Evolutionary conservation across 2,329 filamentous ascomycete species (phyloP).

Genomic region (Coleophoma crateriformis): DNA sequence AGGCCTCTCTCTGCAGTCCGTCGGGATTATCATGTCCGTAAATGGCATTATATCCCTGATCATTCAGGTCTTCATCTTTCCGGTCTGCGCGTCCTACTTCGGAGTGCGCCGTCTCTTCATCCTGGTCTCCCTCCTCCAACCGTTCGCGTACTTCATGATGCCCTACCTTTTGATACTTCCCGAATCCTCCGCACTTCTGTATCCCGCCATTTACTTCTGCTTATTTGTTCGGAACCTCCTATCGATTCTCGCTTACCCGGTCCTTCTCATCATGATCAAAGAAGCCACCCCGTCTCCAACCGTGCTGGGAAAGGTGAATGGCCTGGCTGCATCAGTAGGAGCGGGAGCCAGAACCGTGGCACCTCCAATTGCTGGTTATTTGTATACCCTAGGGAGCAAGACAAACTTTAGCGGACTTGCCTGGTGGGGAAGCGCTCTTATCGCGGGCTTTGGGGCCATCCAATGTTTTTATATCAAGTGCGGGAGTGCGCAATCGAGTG

Average conservation of each 20-base stretch:
- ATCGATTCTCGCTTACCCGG: constrained; percentile 57
- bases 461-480: constrained; percentile 46
- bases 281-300: constrained; percentile 52
- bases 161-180: constrained; percentile 53
- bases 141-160: constrained; percentile 54
- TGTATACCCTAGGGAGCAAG: constrained; percentile 55
- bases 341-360: constrained; percentile 64
- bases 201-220: constrained; percentile 48
- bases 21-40: constrained; percentile 56
- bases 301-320: constrained; percentile 60
- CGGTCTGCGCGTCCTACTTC: constrained; percentile 49
- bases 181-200: constrained; percentile 34
- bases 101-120: constrained; percentile 54
- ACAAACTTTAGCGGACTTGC: constrained; percentile 55
- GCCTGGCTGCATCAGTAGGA: constrained; percentile 58
- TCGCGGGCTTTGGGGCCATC: constrained; percentile 49
- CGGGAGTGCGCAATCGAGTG: constrained; percentile 2
- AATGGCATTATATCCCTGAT: constrained; percentile 54
- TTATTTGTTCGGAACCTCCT: constrained; percentile 49
- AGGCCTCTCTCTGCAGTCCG: constrained; percentile 55
- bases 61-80: constrained; percentile 56
- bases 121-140: constrained; percentile 52
- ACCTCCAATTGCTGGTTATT: constrained; percentile 56
- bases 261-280: constrained; percentile 63
- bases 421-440: constrained; percentile 56